Conservation (phyloP, 139 green algal genomes). For the Nannochloris sp. region DNA sequence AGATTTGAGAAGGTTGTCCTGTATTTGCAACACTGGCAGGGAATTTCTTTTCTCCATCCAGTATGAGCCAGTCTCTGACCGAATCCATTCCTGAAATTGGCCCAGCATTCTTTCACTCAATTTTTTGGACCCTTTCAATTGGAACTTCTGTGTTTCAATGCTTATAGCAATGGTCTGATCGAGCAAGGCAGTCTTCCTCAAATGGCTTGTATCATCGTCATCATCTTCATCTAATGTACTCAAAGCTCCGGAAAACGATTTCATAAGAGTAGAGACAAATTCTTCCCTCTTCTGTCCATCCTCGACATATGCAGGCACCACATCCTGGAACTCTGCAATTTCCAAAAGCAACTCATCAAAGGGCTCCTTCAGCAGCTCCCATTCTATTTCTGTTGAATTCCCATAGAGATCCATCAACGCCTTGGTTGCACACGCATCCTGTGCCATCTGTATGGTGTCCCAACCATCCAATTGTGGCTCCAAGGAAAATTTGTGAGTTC, state of each 20-base stretch:
- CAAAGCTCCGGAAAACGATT: too few species aligned
- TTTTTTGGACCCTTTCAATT: background rate
- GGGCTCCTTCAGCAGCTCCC: slow-evolving; percentile 19
- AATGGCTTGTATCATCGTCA: too few species aligned
- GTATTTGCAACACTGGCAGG: slow-evolving; percentile 26
- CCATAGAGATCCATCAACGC: slow-evolving; percentile 38
- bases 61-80: slow-evolving; percentile 5
- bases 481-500: slow-evolving; percentile 21
- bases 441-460: slow-evolving; percentile 63
- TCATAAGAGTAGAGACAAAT: too few species aligned
- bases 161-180: background rate
- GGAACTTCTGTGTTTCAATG: background rate
- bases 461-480: slow-evolving; percentile 48
- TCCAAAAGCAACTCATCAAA: slow-evolving; percentile 46
- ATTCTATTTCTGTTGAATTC: slow-evolving; percentile 3
- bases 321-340: slow-evolving; percentile 22
- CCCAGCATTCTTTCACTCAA: background rate
- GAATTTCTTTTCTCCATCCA: slow-evolving; percentile 11
- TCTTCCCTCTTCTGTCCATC: too few species aligned
- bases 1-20: slow-evolving; percentile 24
- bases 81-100: background rate
- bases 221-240: background rate
- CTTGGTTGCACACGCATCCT: slow-evolving; percentile 68
- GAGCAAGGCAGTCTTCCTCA: background rate
- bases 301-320: too few species aligned